Evolutionary conservation across 805 yeast genomes (phyloP).

Genomic region (Hanseniaspora lindneri): DNA sequence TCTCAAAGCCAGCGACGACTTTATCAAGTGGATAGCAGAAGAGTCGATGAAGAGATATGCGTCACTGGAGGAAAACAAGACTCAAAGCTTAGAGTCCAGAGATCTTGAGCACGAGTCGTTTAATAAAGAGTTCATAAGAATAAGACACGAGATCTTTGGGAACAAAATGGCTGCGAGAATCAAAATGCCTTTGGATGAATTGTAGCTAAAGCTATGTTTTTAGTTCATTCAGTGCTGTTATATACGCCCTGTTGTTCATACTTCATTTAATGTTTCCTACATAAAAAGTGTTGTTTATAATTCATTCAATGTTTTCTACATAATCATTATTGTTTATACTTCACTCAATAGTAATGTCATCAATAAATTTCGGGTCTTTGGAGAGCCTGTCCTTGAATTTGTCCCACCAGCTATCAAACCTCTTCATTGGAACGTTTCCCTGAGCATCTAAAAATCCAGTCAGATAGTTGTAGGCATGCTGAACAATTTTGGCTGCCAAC

Average conservation of each 20-base stretch:
- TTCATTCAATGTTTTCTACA: no score
- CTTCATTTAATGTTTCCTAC: no score
- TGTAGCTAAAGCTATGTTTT: no score
- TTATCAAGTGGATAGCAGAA: conserved; percentile 52
- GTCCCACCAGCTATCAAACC: conserved; percentile 91
- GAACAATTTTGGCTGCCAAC: conserved; percentile 77
- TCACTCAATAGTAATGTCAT: conserved; percentile 31
- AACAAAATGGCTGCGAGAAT: conserved; percentile 55
- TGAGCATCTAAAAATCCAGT: conserved; percentile 72
- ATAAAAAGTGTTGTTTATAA: no score
- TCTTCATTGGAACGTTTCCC: conserved; percentile 77
- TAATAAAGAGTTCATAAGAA: conserved; percentile 33
- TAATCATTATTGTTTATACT: no score
- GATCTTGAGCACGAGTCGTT: conserved; percentile 28
- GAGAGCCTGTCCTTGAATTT: conserved; percentile 65
- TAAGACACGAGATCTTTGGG: conserved; percentile 63
- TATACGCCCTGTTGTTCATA: no score
- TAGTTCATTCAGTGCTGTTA: no score
- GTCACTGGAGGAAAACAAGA: conserved; percentile 15
- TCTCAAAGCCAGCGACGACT: conserved; percentile 33
- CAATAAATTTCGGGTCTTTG: conserved; percentile 74
- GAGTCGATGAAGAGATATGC: conserved; percentile 31
- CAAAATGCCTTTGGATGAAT: conserved; percentile 45
- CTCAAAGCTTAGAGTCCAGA: conserved; percentile 23
- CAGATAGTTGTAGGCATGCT: conserved; percentile 81